Base-by-base conservation (phyloP, 1,284 basidiomycete genomes). In the Schizophyllum amplum region DNA sequence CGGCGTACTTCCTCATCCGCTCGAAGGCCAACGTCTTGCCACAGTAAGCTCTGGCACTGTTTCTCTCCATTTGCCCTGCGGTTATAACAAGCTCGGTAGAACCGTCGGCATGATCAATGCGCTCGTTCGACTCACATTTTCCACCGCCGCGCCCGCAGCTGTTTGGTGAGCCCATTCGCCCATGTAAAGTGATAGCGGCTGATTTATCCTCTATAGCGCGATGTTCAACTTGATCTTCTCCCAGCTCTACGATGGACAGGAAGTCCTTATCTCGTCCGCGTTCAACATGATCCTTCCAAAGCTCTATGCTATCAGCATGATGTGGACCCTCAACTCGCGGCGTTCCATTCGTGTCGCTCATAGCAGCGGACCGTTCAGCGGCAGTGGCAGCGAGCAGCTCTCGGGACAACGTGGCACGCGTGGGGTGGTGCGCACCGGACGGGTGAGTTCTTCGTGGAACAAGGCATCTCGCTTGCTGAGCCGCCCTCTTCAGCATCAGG, bases 361-460 rank as follows among this genome's bases (percentile, higher is more conserved):
- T 42, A 42, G 33, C 33, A 42, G 75, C 76, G 48, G 78, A 79
- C 77, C 79, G 80, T 42, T 42, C 33, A 42, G 33, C 17, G 33
- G 33, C 17, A 42, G 33, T 17, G 33, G 33, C 13, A 42, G 33
- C 7, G 33, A 42, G 33, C 33, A 42, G 33, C 33, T 42, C 33
- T 42, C 33, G 3, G 33, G 33, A 9, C 11, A 9, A 9, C 33
- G 33, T 17, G 33, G 17, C 33, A 17, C 11, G 33, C 33, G 17
- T 42, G 17, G 11, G 17, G 33, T 17, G 33, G 33, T 9, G 33
- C 33, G 13, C 33, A 17, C 33, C 17, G 13, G 33, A 42, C n/a
- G 33, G 33, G 33, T 42, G 4, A 42, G 33, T 9, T n/a, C n/a
- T n/a, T n/a, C n/a, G n/a, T n/a, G n/a, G n/a, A n/a, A n/a, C n/a